Evolutionary conservation across 805 yeast species (phyloP).

Genomic region (Nakazawaea ishiwadae): DNA sequence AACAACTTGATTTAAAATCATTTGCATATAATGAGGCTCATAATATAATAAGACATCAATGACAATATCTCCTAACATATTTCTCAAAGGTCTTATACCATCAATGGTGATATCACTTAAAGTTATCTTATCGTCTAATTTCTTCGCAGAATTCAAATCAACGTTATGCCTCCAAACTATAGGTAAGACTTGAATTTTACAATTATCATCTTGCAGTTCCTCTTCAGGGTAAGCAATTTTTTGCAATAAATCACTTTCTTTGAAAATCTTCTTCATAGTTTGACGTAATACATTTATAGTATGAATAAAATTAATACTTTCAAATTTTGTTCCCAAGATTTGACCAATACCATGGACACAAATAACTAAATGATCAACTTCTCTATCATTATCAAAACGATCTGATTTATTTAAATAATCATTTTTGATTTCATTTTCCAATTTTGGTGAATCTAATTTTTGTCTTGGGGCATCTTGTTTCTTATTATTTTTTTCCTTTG

Average conservation of each 20-base stretch:
- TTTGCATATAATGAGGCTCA: slow-evolving; percentile 61
- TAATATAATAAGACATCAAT: slow-evolving; percentile 78
- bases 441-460: neutral
- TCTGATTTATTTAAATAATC: slow-evolving; percentile 45
- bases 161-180: slow-evolving; percentile 86
- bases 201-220: slow-evolving; percentile 35
- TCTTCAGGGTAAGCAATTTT: slow-evolving; percentile 26
- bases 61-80: slow-evolving; percentile 79
- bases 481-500: slow-evolving; percentile 9
- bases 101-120: slow-evolving; percentile 70
- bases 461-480: neutral
- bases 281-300: slow-evolving; percentile 65
- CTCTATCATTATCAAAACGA: slow-evolving; percentile 34
- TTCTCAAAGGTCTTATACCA: slow-evolving; percentile 72
- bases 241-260: slow-evolving; percentile 34
- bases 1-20: slow-evolving; percentile 60
- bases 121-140: slow-evolving; percentile 30
- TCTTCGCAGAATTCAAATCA: slow-evolving; percentile 48
- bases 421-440: slow-evolving; percentile 38
- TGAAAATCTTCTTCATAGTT: slow-evolving; percentile 47
- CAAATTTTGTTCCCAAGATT: slow-evolving; percentile 69
- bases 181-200: slow-evolving; percentile 79
- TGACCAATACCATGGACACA: slow-evolving; percentile 97
- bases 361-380: slow-evolving; percentile 58
- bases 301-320: slow-evolving; percentile 82